Conservation (phyloP, 768 basidiomycete genomes). For the Hygrocybe coccinea region DNA sequence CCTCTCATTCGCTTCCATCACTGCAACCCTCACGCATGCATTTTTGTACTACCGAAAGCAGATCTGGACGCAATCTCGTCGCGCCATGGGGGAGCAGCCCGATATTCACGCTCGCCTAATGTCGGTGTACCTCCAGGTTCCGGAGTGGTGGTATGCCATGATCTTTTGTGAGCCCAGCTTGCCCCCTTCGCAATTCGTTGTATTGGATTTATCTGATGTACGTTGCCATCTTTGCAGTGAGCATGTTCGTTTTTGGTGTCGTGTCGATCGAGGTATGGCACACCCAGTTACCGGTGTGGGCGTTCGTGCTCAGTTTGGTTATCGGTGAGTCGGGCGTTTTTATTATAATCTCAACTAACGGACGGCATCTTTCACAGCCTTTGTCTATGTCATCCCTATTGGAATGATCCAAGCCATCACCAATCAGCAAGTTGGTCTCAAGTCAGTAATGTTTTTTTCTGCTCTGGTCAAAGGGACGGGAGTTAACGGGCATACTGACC, state of each 20-base stretch:
- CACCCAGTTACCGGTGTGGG: conserved; percentile 34
- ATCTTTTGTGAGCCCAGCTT: conserved; percentile 49
- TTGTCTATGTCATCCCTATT: conserved; percentile 70
- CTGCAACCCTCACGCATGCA: conserved; percentile 68
- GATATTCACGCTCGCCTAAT: conserved; percentile 84
- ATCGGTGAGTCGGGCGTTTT: conserved; percentile 36
- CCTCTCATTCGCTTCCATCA: conserved; percentile 78
- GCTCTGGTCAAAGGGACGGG: conserved; percentile 55
- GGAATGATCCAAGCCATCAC: conserved; percentile 77
- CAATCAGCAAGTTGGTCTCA: conserved; percentile 34
- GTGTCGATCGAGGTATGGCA: conserved; percentile 71
- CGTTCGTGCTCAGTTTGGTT: conserved; percentile 63
- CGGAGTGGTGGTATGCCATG: conserved; percentile 78
- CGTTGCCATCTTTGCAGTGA: conserved; percentile 34
- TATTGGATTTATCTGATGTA: too few species aligned
- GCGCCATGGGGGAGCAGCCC: conserved; percentile 71
- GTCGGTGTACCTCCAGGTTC: conserved; percentile 69
- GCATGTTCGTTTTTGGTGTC: conserved; percentile 65
- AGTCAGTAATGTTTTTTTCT: conserved; percentile 43
- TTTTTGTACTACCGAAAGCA: conserved; percentile 73
- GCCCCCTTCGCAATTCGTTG: too few species aligned
- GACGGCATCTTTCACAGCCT: conserved; percentile 25
- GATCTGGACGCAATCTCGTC: conserved; percentile 65
- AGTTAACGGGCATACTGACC: conserved; percentile 32
- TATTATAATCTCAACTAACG: neutral